Percentiles rank a stretch among this genome's conserved stretches.
phyloP scores from a whole-genome alignment of 2,329 filamentous ascomycete genomes.

The Colletotrichum lindemuthianum region DNA sequence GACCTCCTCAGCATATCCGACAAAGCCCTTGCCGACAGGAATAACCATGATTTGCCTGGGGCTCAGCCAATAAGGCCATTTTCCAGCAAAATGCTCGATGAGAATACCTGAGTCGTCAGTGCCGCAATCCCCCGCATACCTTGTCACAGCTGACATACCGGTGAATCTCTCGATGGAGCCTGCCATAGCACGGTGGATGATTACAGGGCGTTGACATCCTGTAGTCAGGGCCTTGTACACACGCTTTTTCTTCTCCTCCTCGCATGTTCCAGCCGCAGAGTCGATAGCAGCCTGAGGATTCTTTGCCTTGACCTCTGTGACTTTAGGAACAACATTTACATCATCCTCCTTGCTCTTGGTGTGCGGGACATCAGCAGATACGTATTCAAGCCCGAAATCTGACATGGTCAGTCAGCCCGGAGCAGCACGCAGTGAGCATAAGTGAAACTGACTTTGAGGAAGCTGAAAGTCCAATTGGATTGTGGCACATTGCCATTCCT shows the following conservation, averaged over 20 bases:
- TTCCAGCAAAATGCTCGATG: conserved; percentile 85
- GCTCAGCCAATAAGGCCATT: conserved; percentile 91
- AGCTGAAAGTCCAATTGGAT: conserved; percentile 91
- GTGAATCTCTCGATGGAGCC: conserved; percentile 66
- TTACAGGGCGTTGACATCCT: conserved; percentile 82
- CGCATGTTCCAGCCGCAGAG: conserved; percentile 53
- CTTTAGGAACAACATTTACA: conserved; percentile 41
- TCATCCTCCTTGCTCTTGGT: conserved; percentile 47
- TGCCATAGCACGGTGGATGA: conserved; percentile 88
- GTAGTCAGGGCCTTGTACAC: conserved; percentile 64
- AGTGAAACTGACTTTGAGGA: conserved; percentile 26
- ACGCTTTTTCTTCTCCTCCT: conserved; percentile 49
- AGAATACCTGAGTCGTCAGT: conserved; percentile 74
- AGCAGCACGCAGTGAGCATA: not conserved
- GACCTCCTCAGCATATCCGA: conserved; percentile 81
- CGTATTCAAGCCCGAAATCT: conserved; percentile 89
- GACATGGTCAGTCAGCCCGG: conserved; percentile 45
- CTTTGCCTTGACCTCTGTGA: conserved; percentile 47
- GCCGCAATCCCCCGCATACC: conserved; percentile 1
- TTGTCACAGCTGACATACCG: not conserved
- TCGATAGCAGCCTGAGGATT: conserved; percentile 42
- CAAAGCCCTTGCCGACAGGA: conserved; percentile 74
- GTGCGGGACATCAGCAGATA: conserved; percentile 72
- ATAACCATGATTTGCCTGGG: conserved; percentile 76
- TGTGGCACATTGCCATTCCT: conserved; percentile 82